These are phyloP conservation scores for Penicillium brevicompactum DNA, from an alignment of 2,329 filamentous ascomycete species.

Conservation along the genomic window DNA sequence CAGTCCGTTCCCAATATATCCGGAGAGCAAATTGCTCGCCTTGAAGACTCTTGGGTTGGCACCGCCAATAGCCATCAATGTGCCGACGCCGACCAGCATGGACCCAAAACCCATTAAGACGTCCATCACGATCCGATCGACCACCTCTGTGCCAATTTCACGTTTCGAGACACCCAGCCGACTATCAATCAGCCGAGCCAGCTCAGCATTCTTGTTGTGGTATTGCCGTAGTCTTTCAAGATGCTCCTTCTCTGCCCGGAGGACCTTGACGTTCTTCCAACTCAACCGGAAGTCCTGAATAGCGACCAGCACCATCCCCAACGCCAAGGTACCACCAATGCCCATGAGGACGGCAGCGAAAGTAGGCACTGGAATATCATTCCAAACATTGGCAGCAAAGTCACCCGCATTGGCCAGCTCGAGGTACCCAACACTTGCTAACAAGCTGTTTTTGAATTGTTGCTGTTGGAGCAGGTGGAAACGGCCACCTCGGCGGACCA, in stretches of 20 bases:
- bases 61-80: slow-evolving; percentile 57
- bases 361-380: slow-evolving; percentile 52
- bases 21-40: slow-evolving; percentile 57
- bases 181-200: slow-evolving; percentile 33
- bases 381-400: slow-evolving; percentile 62
- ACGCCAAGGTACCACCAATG: slow-evolving; percentile 52
- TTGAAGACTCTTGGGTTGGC: slow-evolving; percentile 45
- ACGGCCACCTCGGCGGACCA: slow-evolving; percentile 15
- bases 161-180: slow-evolving; percentile 50
- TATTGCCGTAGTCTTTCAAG: slow-evolving; percentile 28
- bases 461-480: slow-evolving; percentile 27
- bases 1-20: slow-evolving; percentile 57
- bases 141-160: slow-evolving; percentile 54
- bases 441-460: slow-evolving; percentile 39
- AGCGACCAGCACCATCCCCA: slow-evolving; percentile 50
- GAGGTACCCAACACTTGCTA: slow-evolving; percentile 52
- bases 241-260: slow-evolving; percentile 45
- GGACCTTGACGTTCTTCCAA: slow-evolving; percentile 50
- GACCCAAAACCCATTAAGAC: slow-evolving; percentile 53
- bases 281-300: slow-evolving; percentile 48
- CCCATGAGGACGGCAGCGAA: slow-evolving; percentile 57
- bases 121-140: slow-evolving; percentile 57
- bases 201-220: slow-evolving; percentile 20
- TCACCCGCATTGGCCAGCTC: slow-evolving; percentile 60
- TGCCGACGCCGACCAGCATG: slow-evolving; percentile 54